Evolutionary conservation across 148 eudicot species (phyloP), one percentile per base, ranked within the genome.

Genomic region (Rhododendron ferrugineum): DNA sequence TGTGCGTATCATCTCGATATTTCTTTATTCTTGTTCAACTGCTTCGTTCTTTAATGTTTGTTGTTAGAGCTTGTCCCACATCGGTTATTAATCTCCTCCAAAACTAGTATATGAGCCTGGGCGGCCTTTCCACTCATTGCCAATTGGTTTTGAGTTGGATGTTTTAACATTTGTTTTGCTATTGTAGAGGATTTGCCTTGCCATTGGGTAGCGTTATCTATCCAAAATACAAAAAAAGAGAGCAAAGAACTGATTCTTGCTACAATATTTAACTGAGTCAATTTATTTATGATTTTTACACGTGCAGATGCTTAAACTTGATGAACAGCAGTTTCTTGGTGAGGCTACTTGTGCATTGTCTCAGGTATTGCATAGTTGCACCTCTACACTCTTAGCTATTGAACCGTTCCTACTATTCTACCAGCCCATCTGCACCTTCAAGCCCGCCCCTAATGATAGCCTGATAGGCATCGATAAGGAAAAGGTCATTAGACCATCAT

Each of bases 291-390:
- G 14, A 23, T 52, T 47, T 86, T 83, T 78, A 30, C 84, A 86
- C 74, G 62, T 87, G 84, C 91, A 96, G 98, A 90, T 91, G 94
- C 91, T 96, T 85, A 95, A 94, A 89, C 89, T 95, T 90, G 99
- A 97, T 46, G 98, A 97, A 88, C 98, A 94, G 82, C 98, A 97
- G 89, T 93, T 92, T 90, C 96, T 97, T 81, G 99, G 99, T 22
- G 98, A 95, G 90, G 98, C 99, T 89, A 91, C 89, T 62, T 97
- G 98, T 88, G 88, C 94, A 78, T 90, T 97, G 83, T 90, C 99
- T 44, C 92, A 97, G 99, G 99, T 95, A 93, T 49, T 56, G 42
- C 50, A 68, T 56, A 26, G 62, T 9, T 80, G 26, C 77, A 1
- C 40, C 75, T 62, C 23, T 11, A 46, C 75, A 83, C 54, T 40